Percentiles rank a stretch among this genome's conserved stretches.
These are phyloP conservation scores for Solanum neorickii DNA, from an alignment of 257 asterid genomes.

Conservation along the genomic window DNA sequence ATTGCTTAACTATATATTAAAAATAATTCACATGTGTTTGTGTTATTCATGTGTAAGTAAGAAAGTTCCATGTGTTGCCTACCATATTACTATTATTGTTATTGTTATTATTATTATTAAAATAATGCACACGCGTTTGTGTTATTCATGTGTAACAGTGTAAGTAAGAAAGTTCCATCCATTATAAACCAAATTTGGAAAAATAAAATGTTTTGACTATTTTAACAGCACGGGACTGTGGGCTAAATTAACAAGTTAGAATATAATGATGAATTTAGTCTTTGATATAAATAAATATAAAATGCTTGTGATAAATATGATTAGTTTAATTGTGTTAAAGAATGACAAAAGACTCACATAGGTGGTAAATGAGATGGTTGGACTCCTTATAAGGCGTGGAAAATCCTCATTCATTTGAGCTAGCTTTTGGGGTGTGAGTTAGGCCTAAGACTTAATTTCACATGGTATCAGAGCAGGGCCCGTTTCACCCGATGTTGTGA, in stretches of 20 bases:
- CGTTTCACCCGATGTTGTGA: no score
- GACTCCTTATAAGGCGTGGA: no score
- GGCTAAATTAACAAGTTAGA: neutral
- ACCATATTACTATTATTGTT: neutral
- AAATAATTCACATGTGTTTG: neutral
- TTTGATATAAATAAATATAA: neutral
- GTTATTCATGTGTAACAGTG: neutral
- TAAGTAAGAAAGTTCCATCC: neutral
- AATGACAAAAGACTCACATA: no score
- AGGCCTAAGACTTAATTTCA: no score
- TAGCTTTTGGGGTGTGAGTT: no score
- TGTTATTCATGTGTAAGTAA: neutral
- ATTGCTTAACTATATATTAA: neutral
- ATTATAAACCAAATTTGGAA: neutral
- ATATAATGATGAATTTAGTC: neutral
- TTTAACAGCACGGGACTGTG: neutral
- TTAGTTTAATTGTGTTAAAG: neutral
- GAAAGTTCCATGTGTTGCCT: no score
- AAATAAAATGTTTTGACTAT: neutral
- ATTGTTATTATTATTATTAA: neutral
- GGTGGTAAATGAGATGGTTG: no score
- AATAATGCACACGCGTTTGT: neutral
- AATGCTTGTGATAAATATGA: neutral
- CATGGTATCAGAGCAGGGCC: no score
- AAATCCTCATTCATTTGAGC: fast-evolving